A percentile compares a stretch with the other conserved stretches of the same genome.
These are phyloP conservation scores for Pseudomassariella vexata DNA, from an alignment of 2,329 filamentous ascomycete genomes.

Conservation along the genomic window DNA sequence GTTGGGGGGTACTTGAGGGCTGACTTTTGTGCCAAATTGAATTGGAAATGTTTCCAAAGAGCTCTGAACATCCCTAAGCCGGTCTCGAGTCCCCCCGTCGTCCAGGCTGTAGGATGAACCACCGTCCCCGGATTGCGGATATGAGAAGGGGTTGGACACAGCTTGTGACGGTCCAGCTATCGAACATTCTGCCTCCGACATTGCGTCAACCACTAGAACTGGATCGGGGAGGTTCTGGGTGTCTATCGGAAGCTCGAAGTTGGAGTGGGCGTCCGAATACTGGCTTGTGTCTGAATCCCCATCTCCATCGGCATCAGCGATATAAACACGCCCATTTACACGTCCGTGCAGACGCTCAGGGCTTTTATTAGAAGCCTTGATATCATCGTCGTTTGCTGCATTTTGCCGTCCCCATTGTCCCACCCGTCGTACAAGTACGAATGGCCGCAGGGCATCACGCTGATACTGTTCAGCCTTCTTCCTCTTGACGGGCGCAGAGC, in stretches of 20 bases:
- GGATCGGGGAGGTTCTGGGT: neutral
- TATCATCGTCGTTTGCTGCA: slow-evolving; percentile 4
- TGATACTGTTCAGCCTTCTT: too few species aligned
- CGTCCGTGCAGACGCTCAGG: slow-evolving; percentile 2
- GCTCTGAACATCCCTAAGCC: neutral
- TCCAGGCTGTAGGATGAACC: neutral
- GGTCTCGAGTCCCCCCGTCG: neutral
- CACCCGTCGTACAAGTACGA: slow-evolving; percentile 2
- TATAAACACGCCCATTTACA: too few species aligned
- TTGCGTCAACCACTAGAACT: too few species aligned
- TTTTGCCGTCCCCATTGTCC: slow-evolving; percentile 1
- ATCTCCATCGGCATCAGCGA: slow-evolving; percentile 1
- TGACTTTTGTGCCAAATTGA: slow-evolving; percentile 1
- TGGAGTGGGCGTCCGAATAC: slow-evolving; percentile 3
- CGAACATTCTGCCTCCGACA: too few species aligned
- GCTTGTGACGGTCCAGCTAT: too few species aligned
- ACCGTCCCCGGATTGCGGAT: neutral
- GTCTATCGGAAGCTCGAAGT: slow-evolving; percentile 2
- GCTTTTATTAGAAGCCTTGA: slow-evolving; percentile 1
- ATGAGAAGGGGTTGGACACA: neutral
- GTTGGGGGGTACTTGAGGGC: neutral
- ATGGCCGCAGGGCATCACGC: too few species aligned
- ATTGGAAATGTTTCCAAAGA: neutral
- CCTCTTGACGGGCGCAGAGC: too few species aligned
- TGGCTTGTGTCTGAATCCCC: neutral